Evolutionary conservation across 2,329 filamentous ascomycete species (phyloP), one percentile per base, ranked within the genome.

Genomic region (Didymella exigua): DNA sequence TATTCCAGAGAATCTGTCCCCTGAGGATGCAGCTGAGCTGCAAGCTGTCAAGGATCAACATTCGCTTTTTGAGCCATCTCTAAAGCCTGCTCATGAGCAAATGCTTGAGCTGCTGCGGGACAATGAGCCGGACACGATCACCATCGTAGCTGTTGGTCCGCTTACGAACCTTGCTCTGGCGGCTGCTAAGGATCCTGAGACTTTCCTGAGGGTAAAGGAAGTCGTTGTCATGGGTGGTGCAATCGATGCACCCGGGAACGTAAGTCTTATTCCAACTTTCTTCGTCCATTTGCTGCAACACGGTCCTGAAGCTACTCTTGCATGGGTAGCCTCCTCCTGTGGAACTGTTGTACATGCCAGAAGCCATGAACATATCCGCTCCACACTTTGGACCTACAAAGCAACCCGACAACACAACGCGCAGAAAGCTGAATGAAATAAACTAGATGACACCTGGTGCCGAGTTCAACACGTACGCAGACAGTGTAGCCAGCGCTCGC

Each of bases 391-490:
- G 68, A 29, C 65, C 78, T 18, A 75, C 72, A 49, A 77, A 77
- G 52, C 68, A 76, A 61, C 71, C 73, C 9, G 58, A 72, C 16
- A 71, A 70, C 0, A 69, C 69, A 3, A 49, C 76, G 18, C 61
- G 69, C 46, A 60, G 60, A 49, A 40, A 37, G 54, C 74, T 73
- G 58, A 74, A 68, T 29, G 23, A 47, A 14, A 65, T 65, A 42
- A 77, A 77, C 57, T 74, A 82, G 79, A 83, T 87, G 62, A 88
- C 84, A 0, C 93, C 95, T 1, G 85, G 89, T 11, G 91, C 90
- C 59, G 95, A 99, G 74, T 99, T 99, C 84, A 99, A 99, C 79
- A 89, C 89, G 53, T 96, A 91, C 70, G 93, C 95, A 54, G 96
- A 99, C 60, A 74, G 75, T 42, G 67, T 80, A 47, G 79, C 80